Evolutionary conservation across 148 eudicot species (phyloP), one percentile per base, ranked within the genome.

Genomic region (Camellia granthamiana): DNA sequence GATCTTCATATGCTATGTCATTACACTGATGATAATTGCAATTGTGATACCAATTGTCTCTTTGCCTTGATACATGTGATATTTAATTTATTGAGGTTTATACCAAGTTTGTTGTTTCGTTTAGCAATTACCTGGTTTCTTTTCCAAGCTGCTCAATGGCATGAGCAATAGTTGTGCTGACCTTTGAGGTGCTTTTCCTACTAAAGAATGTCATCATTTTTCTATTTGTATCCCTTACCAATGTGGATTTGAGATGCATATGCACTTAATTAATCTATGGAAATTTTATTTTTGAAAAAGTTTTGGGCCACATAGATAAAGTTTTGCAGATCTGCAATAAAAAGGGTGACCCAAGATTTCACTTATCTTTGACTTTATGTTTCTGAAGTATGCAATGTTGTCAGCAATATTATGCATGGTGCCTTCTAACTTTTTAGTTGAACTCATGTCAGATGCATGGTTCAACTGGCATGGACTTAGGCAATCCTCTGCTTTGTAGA

Each of bases 1-100:
- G 15, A 69, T 46, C 30, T 46, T 83, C 62, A n/a, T 68, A 59
- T 84, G 60, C 70, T 15, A 43, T 60, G 65, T 11, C 21, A 51
- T 77, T 42, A 2, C 12, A 0, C 46, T 38, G 51, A 59, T 23
- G n/a, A 69, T 67, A 18, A 51, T 69, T 30, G 13, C 43, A 52
- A 62, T 67, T 65, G 16, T 30, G 23, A 64, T 80, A 3, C 30
- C 58, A 69, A 3, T 19, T 16, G 15, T 46, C 47, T 38, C 18
- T 38, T 59, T 61, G 56, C 51, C 68, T 42, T 76, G 69, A 7
- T 38, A 46, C 49, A 46, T 5, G 11, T 77, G 55, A 21, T 16
- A 13, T 14, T 42, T 7, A 69, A 38, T 62, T 47, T 5, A 47
- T 77, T 77, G 52, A 44, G 2, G 12, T 62, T 60, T 63, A 23